Evolutionary conservation across 352 stramenopile species (phyloP).

Genomic region (Albugo candida): DNA sequence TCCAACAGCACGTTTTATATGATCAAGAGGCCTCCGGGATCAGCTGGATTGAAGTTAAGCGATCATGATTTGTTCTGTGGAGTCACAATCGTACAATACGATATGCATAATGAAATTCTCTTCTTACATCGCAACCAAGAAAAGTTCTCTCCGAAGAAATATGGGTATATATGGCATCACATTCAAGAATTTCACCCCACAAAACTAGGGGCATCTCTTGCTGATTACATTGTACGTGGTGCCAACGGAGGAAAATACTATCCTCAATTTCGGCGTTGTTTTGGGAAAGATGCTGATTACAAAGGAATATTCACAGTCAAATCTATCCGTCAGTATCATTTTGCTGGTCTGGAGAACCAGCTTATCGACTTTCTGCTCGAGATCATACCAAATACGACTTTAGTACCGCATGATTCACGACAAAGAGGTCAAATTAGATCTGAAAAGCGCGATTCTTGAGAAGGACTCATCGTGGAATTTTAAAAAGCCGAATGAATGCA

Average conservation of each 20-base stretch:
- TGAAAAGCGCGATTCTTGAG: too few relatives aligned
- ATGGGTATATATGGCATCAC: slow-evolving; percentile 34
- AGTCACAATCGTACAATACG: slow-evolving; percentile 20
- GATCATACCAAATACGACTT: not conserved
- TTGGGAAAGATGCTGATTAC: slow-evolving; percentile 48
- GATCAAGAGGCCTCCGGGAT: slow-evolving; percentile 7
- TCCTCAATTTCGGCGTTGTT: slow-evolving; percentile 42
- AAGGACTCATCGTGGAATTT: too few relatives aligned
- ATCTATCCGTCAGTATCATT: slow-evolving; percentile 37
- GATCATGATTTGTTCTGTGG: slow-evolving; percentile 12
- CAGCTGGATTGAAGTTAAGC: not conserved
- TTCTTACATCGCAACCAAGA: slow-evolving; percentile 22
- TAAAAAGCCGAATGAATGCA: too few relatives aligned
- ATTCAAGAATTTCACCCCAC: slow-evolving; percentile 31
- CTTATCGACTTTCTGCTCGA: slow-evolving; percentile 28
- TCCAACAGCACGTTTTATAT: slow-evolving; percentile 14
- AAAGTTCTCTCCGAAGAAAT: slow-evolving; percentile 31
- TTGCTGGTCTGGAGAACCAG: slow-evolving; percentile 33
- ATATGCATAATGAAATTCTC: slow-evolving; percentile 10
- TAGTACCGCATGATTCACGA: not conserved
- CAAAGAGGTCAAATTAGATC: not conserved
- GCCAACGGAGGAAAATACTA: slow-evolving; percentile 48
- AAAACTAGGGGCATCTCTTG: slow-evolving; percentile 9
- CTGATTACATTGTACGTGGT: slow-evolving; percentile 29
- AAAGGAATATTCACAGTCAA: slow-evolving; percentile 46